Evolutionary conservation across 345 rosid species (phyloP).

Genomic region (Melastoma malabathricum): DNA sequence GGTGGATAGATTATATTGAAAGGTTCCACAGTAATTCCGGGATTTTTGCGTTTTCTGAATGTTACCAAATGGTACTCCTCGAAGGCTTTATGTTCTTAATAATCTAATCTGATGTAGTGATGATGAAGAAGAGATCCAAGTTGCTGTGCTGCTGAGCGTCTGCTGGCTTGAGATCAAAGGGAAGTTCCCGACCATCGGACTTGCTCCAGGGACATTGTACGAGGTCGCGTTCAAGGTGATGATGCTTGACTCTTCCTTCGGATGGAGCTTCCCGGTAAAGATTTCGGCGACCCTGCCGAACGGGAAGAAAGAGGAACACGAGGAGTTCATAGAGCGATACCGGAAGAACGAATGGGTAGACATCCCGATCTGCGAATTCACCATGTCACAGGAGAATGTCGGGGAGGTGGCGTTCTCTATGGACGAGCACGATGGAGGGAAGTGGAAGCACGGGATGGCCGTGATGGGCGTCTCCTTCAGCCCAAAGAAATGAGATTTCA

Average conservation of each 20-base stretch:
- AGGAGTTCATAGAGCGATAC: neutral
- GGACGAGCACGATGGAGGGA: neutral
- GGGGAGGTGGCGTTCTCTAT: conserved; percentile 1
- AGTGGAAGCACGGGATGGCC: neutral
- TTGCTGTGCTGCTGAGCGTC: neutral
- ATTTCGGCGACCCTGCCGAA: neutral
- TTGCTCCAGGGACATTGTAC: neutral
- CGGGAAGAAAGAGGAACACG: neutral
- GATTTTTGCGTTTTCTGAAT: no score
- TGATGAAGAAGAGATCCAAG: neutral
- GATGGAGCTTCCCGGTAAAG: neutral
- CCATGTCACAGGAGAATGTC: neutral
- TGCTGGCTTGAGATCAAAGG: conserved; percentile 4
- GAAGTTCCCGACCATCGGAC: conserved; percentile 1
- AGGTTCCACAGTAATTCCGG: no score
- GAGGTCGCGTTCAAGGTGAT: neutral
- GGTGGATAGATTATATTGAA: neutral
- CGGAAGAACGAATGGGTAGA: neutral
- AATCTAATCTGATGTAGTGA: neutral
- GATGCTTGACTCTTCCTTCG: neutral
- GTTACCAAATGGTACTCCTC: no score
- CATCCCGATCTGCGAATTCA: conserved; percentile 1
- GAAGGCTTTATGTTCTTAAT: no score
- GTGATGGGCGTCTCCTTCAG: neutral
- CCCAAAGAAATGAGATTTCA: neutral